A percentile compares a stretch with the other conserved stretches of the same genome.
Evolutionary conservation across 2,329 filamentous ascomycete species (phyloP).

Genomic region (Alternaria burnsii): DNA sequence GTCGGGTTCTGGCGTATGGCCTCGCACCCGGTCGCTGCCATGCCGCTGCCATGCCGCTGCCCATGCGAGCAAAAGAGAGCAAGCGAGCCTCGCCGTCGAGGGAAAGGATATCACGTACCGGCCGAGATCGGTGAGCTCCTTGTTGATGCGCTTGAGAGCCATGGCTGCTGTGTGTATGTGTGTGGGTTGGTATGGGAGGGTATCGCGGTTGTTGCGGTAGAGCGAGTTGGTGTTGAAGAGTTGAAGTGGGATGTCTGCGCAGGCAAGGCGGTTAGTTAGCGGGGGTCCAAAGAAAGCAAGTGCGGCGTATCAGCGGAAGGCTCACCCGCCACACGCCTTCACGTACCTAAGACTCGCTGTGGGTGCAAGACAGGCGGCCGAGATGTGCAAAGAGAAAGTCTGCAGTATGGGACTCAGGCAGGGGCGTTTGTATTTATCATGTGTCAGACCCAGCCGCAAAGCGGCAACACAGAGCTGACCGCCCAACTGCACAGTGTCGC

Average conservation of each 20-base stretch:
- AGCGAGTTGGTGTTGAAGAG: slow-evolving; percentile 44
- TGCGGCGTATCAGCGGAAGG: slow-evolving; percentile 49
- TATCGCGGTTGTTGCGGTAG: slow-evolving; percentile 22
- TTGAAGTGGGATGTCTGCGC: slow-evolving; percentile 47
- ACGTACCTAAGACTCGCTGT: slow-evolving; percentile 31
- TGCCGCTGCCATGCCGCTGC: slow-evolving; percentile 21
- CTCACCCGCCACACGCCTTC: slow-evolving; percentile 29
- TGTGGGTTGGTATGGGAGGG: slow-evolving; percentile 21
- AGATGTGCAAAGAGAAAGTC: slow-evolving; percentile 9
- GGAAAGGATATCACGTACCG: slow-evolving; percentile 65
- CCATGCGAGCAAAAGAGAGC: slow-evolving; percentile 50
- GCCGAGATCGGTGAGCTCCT: slow-evolving; percentile 89
- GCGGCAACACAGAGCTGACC: slow-evolving; percentile 31
- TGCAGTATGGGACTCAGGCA: slow-evolving; percentile 16
- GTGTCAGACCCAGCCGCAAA: slow-evolving; percentile 27
- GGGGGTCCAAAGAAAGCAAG: slow-evolving; percentile 39
- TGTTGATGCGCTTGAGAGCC: slow-evolving; percentile 95
- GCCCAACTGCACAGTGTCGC: slow-evolving; percentile 13
- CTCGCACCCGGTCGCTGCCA: slow-evolving; percentile 40
- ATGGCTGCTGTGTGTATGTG: slow-evolving; percentile 58
- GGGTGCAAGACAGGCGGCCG: slow-evolving; percentile 14
- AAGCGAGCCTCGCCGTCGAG: slow-evolving; percentile 28
- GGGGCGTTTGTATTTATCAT: slow-evolving; percentile 35
- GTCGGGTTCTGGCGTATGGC: slow-evolving; percentile 29
- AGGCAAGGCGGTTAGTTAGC: slow-evolving; percentile 43